phyloP scores from a whole-genome alignment of 352 stramenopile species.

The Phytophthora cryptogea region DNA sequence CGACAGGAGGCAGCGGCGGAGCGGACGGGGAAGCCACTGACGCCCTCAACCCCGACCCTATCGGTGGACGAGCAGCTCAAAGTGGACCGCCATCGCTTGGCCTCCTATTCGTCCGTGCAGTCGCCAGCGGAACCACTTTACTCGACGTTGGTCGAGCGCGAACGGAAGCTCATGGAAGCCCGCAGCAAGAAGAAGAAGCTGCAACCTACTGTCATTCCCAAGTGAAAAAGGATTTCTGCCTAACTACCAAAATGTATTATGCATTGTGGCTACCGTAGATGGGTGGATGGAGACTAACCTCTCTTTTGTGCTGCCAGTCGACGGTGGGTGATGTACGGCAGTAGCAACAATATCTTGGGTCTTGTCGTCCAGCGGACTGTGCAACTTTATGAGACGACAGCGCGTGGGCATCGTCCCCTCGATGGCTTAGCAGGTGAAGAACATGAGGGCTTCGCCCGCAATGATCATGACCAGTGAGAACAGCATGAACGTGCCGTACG shows the following conservation, averaged over 20 bases:
- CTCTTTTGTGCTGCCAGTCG: conserved; percentile 9
- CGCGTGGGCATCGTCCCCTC: conserved; percentile 14
- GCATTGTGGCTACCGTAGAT: conserved; percentile 14
- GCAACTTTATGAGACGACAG: neutral
- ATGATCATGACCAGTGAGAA: conserved; percentile 54
- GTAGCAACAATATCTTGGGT: neutral
- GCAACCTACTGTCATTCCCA: conserved; percentile 5
- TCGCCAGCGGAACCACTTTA: conserved; percentile 64
- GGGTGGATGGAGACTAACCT: neutral
- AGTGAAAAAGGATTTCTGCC: conserved; percentile 20
- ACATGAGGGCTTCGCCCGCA: conserved; percentile 72
- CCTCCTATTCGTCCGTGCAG: conserved; percentile 70
- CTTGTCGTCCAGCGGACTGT: neutral
- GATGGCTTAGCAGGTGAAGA: conserved; percentile 69
- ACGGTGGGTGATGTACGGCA: conserved; percentile 29
- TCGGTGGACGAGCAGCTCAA: conserved; percentile 60
- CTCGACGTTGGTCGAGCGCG: conserved; percentile 34
- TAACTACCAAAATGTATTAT: conserved; percentile 40
- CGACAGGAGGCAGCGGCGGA: conserved; percentile 39
- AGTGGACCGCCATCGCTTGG: conserved; percentile 65
- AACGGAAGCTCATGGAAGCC: conserved; percentile 27
- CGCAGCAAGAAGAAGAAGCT: conserved; percentile 41
- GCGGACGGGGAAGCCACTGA: conserved; percentile 15
- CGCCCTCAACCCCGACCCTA: conserved; percentile 18
- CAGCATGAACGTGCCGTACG: conserved; percentile 64